phyloP scores from a whole-genome alignment of 345 rosid genomes.

The Adansonia digitata region DNA sequence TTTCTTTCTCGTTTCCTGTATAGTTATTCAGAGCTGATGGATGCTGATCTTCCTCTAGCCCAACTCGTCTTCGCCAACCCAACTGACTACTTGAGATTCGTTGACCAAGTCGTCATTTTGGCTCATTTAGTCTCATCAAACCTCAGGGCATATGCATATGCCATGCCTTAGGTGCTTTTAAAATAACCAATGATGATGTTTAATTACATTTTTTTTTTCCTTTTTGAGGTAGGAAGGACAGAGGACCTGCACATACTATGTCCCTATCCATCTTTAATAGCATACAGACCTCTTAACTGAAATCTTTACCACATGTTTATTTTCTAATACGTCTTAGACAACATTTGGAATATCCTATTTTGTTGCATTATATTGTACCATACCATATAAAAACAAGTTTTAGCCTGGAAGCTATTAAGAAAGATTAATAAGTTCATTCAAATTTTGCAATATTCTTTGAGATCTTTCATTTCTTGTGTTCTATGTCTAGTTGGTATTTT shows the following conservation, averaged over 20 bases:
- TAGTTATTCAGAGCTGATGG: constrained; percentile 75
- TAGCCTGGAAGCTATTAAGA: background rate
- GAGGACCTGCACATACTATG: no score
- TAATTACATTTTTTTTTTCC: no score
- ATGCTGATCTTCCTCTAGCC: constrained; percentile 60
- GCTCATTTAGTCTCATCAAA: constrained; percentile 56
- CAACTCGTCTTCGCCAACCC: constrained; percentile 58
- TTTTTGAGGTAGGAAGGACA: no score
- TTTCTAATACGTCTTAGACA: background rate
- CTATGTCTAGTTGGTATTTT: background rate
- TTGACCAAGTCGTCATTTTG: constrained; percentile 68
- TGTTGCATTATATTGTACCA: background rate
- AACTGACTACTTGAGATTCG: constrained; percentile 40
- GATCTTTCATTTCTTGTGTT: background rate
- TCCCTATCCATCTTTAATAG: background rate
- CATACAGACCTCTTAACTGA: background rate
- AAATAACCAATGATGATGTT: no score
- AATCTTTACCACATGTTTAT: background rate
- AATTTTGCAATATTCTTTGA: constrained; percentile 4
- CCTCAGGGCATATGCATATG: no score
- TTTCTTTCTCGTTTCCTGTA: background rate
- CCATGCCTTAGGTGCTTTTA: no score
- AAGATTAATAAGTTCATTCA: constrained; percentile 7
- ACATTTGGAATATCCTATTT: background rate
- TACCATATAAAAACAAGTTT: background rate